These are phyloP conservation scores for Tephrocybe rancida DNA, from an alignment of 768 basidiomycete genomes.

Conservation along the genomic window DNA sequence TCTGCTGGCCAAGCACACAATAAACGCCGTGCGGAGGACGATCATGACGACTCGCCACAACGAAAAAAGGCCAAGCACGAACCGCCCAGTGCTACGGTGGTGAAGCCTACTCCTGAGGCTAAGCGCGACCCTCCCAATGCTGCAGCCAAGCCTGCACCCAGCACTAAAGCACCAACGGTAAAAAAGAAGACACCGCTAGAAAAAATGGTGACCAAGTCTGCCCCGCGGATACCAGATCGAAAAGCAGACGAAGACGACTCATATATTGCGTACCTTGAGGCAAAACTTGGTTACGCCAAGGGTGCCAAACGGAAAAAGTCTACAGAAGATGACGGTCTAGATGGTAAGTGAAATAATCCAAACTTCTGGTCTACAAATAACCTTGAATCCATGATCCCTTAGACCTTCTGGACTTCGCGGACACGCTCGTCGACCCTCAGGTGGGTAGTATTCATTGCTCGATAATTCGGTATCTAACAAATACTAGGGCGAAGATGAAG, in stretches of 20 bases:
- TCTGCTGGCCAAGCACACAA: constrained; percentile 26
- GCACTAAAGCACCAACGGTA: constrained; percentile 7
- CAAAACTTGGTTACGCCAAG: constrained; percentile 63
- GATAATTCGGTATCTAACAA: constrained; percentile 8
- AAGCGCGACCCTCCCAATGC: background rate
- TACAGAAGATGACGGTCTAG: constrained; percentile 78
- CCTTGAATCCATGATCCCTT: constrained; percentile 1
- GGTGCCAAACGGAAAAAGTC: constrained; percentile 44
- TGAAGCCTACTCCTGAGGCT: background rate
- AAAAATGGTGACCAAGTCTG: constrained; percentile 26
- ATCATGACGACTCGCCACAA: constrained; percentile 47
- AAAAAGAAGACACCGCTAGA: constrained; percentile 33
- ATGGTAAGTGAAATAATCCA: constrained; percentile 52
- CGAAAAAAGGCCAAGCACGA: constrained; percentile 49
- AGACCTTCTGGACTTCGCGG: constrained; percentile 61
- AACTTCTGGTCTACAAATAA: background rate
- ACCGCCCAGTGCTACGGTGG: background rate
- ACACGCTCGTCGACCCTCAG: constrained; percentile 30
- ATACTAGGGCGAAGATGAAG: background rate
- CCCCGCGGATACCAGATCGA: constrained; percentile 17
- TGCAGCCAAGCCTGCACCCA: background rate
- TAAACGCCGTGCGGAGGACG: constrained; percentile 44
- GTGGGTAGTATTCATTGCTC: constrained; percentile 1
- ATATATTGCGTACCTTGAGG: constrained; percentile 85
- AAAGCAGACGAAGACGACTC: constrained; percentile 75